Evolutionary conservation across 129 eudicot genomes (phyloP).

Genomic region (Flaveria linearis): DNA sequence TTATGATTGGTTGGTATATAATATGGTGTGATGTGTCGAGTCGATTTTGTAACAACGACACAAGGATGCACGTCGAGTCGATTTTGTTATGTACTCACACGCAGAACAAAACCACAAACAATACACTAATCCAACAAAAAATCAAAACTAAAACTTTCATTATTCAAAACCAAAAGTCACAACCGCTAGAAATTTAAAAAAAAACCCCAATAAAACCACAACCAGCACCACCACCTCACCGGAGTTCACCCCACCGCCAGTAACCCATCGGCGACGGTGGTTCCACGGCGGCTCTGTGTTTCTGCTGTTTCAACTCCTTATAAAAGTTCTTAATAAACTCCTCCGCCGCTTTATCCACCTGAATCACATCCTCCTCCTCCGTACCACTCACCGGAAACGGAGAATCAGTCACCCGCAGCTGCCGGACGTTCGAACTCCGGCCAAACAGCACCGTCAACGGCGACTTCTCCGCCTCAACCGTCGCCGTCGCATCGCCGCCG

Average conservation of each 20-base stretch:
- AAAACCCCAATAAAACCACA: constrained; percentile 14
- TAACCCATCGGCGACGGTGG: constrained; percentile 56
- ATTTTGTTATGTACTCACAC: neutral
- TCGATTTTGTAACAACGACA: too few species aligned
- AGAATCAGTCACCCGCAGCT: constrained; percentile 73
- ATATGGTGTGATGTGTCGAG: too few species aligned
- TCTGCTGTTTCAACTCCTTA: constrained; percentile 56
- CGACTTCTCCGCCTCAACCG: constrained; percentile 30
- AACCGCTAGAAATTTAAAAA: constrained; percentile 5
- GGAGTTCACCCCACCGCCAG: constrained; percentile 40
- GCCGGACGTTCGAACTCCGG: constrained; percentile 52
- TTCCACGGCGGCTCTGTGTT: constrained; percentile 49
- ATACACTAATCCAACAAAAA: neutral
- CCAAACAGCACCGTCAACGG: constrained; percentile 60
- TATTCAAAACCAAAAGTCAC: constrained; percentile 8
- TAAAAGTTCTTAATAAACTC: constrained; percentile 76
- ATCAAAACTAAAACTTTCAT: constrained; percentile 15
- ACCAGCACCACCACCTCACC: constrained; percentile 9
- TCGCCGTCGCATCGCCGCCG: constrained; percentile 8
- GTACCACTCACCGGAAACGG: constrained; percentile 55
- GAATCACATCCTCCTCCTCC: constrained; percentile 47
- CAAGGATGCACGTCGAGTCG: too few species aligned
- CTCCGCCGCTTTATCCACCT: constrained; percentile 81
- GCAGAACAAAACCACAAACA: neutral
- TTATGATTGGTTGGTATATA: too few species aligned